Evolutionary conservation across 768 basidiomycete genomes (phyloP).

Genomic region (Boletus rubropictus): DNA sequence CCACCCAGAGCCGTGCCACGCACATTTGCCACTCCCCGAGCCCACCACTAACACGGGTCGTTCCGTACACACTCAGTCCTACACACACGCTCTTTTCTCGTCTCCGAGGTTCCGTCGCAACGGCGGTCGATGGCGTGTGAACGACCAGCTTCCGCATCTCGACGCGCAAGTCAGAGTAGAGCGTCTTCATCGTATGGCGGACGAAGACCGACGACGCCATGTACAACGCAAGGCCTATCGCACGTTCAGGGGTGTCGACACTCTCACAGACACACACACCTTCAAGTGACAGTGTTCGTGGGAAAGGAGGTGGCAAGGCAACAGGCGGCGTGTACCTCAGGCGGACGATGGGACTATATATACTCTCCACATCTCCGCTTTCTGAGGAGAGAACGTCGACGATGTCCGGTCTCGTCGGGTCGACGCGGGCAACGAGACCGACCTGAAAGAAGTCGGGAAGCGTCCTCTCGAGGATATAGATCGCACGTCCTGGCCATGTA

Average conservation of each 20-base stretch:
- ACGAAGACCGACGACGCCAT: conserved; percentile 64
- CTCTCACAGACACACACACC: conserved; percentile 36
- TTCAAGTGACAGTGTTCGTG: conserved; percentile 63
- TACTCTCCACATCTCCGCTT: conserved; percentile 35
- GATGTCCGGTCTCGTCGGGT: conserved; percentile 37
- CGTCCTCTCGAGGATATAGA: conserved; percentile 61
- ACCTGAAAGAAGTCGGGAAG: conserved; percentile 65
- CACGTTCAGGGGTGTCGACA: conserved; percentile 1
- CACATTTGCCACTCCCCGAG: conserved; percentile 70
- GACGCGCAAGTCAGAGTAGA: conserved; percentile 63
- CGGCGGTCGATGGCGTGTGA: conserved; percentile 9
- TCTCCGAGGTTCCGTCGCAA: not conserved
- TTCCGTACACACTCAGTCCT: conserved; percentile 50
- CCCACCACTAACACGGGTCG: conserved; percentile 57
- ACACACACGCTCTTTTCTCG: conserved; percentile 59
- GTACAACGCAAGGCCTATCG: conserved; percentile 64
- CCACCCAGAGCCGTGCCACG: conserved; percentile 17
- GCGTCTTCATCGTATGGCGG: conserved; percentile 67
- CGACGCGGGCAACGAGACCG: conserved; percentile 56
- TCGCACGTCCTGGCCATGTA: conserved; percentile 54
- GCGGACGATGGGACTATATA: conserved; percentile 59
- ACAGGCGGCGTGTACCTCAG: conserved; percentile 66
- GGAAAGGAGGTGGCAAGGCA: conserved; percentile 62
- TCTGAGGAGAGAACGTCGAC: conserved; percentile 23
- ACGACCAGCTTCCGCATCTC: conserved; percentile 45